Evolutionary conservation across 2,329 filamentous ascomycete species (phyloP).

Genomic region (Nannizziopsis barbatae): DNA sequence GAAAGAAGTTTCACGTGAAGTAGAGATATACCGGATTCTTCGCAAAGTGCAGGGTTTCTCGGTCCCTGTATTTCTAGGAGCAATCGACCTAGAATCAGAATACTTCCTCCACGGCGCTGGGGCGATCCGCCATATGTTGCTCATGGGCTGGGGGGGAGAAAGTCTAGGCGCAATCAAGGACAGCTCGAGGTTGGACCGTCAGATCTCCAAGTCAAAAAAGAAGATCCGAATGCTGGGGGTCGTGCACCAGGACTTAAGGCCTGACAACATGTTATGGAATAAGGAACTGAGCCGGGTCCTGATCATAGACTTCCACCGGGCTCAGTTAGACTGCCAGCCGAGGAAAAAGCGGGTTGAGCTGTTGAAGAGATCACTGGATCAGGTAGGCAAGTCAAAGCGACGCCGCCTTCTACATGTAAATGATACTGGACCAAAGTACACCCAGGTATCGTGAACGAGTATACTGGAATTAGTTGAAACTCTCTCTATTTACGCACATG

Average conservation of each 20-base stretch:
- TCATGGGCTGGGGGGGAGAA: conserved; percentile 12
- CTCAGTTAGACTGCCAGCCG: neutral
- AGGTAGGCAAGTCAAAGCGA: neutral
- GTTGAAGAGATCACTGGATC: neutral
- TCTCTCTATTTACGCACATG: no score
- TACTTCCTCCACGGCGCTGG: conserved; percentile 12
- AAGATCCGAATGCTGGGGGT: conserved; percentile 16
- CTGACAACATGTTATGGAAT: conserved; percentile 20
- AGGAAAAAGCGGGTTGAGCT: neutral
- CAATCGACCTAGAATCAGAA: conserved; percentile 9
- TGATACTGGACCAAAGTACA: neutral
- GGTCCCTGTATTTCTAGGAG: conserved; percentile 16
- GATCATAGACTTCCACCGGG: conserved; percentile 20
- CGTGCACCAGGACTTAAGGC: conserved; percentile 17
- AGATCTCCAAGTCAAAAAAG: conserved; percentile 10
- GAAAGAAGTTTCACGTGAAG: conserved; percentile 13
- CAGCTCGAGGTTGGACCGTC: neutral
- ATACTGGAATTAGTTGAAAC: neutral
- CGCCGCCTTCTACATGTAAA: neutral
- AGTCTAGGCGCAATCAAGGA: neutral
- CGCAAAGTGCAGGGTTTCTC: conserved; percentile 12
- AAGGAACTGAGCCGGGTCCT: conserved; percentile 16
- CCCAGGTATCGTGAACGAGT: neutral
- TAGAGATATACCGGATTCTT: conserved; percentile 14
- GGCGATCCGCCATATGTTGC: conserved; percentile 10